Base-by-base conservation (phyloP, 2,329 filamentous ascomycete species). In the Penicillium capsulatum region DNA sequence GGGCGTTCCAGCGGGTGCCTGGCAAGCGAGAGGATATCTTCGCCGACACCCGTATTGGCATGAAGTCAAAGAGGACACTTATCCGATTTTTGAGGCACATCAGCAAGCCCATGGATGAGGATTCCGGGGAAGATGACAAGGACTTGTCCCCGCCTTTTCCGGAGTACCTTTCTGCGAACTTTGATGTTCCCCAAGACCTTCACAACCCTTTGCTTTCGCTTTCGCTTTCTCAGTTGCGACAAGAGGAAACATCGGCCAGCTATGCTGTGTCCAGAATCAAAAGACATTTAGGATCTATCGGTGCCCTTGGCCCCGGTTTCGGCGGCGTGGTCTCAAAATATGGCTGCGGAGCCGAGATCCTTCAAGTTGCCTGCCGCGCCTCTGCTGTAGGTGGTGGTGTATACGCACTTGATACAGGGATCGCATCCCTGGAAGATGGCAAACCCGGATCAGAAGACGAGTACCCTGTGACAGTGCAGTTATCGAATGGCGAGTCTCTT, bases 61-160 rank as follows among this genome's bases (percentile, higher is more conserved):
- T 84, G 51, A 84, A 84, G 49, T 81, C 87, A 4, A 97, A 97
- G 69, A 81, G 91, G 38, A 77, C 79, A 7, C 67, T 97, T 56
- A 95, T 96, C 84, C 94, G 94, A 64, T 94, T 96, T 56, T 75
- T 97, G 57, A 90, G 91, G 63, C 91, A 92, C 60, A 84, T 95
- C 37, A 72, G 44, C 79, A 88, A 53, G 31, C 34, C 55, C 7
- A 83, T 83, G 55, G 78, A 85, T 51, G 77, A 75, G 15, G 51
- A 59, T 13, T 31, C 37, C 3, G 38, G 60, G 61, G 36, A 77
- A 79, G 57, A 63, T 54, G 34, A 75, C 75, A 36, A 79, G 44
- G 76, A 80, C 17, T 63, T 71, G 85, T 29, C 69, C 69, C 38
- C 63, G 63, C 44, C 71, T 61, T 51, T 81, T 69, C 59, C 74